Percentiles rank a stretch among this genome's conserved stretches.
These are phyloP conservation scores for Nigrospora sphaerica DNA, from an alignment of 2,329 filamentous ascomycete genomes.

Conservation along the genomic window DNA sequence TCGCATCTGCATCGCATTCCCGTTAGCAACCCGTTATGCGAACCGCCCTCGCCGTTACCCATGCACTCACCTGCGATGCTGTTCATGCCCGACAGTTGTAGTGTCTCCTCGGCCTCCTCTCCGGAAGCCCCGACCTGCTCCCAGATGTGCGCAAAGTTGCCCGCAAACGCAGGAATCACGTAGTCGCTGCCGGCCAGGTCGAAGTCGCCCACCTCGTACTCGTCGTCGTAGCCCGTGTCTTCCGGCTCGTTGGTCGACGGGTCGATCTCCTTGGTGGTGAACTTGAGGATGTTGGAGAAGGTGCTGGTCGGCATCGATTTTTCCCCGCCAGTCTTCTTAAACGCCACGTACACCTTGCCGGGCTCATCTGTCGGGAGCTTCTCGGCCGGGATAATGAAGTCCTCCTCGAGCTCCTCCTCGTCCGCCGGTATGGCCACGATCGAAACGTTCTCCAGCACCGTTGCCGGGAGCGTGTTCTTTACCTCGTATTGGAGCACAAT, in stretches of 20 bases:
- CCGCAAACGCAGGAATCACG: constrained; percentile 84
- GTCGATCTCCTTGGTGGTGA: constrained; percentile 97
- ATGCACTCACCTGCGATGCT: constrained; percentile 73
- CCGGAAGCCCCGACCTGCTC: constrained; percentile 84
- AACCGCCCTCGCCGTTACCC: not conserved
- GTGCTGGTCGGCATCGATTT: constrained; percentile 68
- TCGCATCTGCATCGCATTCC: constrained; percentile 60
- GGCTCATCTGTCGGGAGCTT: constrained; percentile 78
- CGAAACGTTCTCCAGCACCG: constrained; percentile 82
- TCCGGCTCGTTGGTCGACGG: constrained; percentile 90
- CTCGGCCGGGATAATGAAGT: constrained; percentile 87
- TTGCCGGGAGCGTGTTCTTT: constrained; percentile 92
- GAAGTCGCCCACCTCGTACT: constrained; percentile 93
- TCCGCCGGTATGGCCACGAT: constrained; percentile 74
- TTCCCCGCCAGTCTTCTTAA: constrained; percentile 75
- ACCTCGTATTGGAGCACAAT: constrained; percentile 94
- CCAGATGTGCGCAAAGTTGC: constrained; percentile 94
- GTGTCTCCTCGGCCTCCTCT: constrained; percentile 84
- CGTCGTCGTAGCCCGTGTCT: constrained; percentile 88
- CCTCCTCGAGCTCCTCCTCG: constrained; percentile 78
- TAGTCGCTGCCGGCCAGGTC: constrained; percentile 91
- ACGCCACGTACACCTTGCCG: constrained; percentile 90
- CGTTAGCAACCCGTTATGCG: constrained; percentile 10
- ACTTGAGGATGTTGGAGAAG: constrained; percentile 91
- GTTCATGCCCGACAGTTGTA: constrained; percentile 82